Conservation (phyloP, 352 stramenopile species). For the Hyaloperonospora arabidopsidis region DNA sequence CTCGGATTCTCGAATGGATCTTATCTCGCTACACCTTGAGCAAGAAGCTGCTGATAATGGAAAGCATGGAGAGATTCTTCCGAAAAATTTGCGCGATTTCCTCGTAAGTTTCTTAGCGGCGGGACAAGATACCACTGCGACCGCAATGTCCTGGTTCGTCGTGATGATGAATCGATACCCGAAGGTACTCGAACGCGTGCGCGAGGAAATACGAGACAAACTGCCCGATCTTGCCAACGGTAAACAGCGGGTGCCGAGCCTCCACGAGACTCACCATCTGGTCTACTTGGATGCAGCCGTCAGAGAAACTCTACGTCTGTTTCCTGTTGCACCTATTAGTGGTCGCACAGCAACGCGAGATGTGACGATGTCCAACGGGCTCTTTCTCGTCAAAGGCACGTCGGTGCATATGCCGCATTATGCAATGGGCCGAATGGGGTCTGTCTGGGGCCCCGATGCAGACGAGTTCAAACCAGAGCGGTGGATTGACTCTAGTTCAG, state of each 20-base stretch:
- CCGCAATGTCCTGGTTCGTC: conserved; percentile 46
- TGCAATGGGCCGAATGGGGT: conserved; percentile 30
- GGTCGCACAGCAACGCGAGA: conserved; percentile 37
- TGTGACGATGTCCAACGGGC: conserved; percentile 44
- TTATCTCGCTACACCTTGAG: conserved; percentile 42
- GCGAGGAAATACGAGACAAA: conserved; percentile 28
- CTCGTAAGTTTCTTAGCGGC: conserved; percentile 60
- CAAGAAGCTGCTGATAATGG: conserved; percentile 16
- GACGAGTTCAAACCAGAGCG: conserved; percentile 45
- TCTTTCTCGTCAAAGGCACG: conserved; percentile 30
- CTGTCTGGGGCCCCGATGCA: conserved; percentile 44
- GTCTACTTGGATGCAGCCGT: conserved; percentile 45
- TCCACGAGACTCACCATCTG: conserved; percentile 31
- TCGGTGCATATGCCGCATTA: conserved; percentile 40
- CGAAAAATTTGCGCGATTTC: conserved; percentile 61
- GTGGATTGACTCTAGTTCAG: conserved; percentile 29
- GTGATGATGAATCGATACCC: conserved; percentile 52
- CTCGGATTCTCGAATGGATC: conserved; percentile 16
- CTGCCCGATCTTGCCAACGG: conserved; percentile 35
- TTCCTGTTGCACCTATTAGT: conserved; percentile 46
- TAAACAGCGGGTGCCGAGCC: conserved; percentile 8
- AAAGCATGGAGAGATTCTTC: conserved; percentile 10
- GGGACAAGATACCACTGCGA: conserved; percentile 48
- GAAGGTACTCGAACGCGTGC: conserved; percentile 28
- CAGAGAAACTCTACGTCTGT: conserved; percentile 44